Base-by-base conservation (phyloP, 129 eudicot genomes). In the Erigeron canadensis region DNA sequence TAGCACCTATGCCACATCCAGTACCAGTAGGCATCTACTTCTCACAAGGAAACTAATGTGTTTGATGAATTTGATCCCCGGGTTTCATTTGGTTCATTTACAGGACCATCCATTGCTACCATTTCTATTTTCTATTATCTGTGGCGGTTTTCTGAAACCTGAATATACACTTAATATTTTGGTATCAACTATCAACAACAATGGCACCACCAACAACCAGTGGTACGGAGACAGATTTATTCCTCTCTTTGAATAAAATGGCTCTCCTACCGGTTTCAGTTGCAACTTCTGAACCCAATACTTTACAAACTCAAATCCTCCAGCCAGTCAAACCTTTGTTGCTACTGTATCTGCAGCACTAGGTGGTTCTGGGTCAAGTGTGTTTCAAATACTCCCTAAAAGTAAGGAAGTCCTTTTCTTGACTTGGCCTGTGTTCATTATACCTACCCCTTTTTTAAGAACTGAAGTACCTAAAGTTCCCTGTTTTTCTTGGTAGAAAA, bases 11-110 rank as follows among this genome's bases (percentile, higher is more conserved):
- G 4, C 71, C 89, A 22, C 55, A 76, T 8, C 73, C 92, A 13
- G 62, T 76, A 6, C 80, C 83, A 19, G 77, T 64, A 76, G 48
- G 74, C 8, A 66, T 81, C 85, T 69, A 28, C 80, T 67, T 57
- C 70, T 3, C 56, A 73, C 38, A 51, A 65, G 63, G 91, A 80
- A 71, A 78, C 50, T 55, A 85, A 83, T 53, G 82, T 82, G 34
- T 88, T 95, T 83, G 96, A 90, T 76, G 96, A 86, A 66, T 95
- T 95, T 77, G 96, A 95, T 80, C 96, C 97, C 2, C 91, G 90
- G 61, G 89, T 86, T 75, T 75, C 97, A 41, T 83, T 78, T 58
- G 86, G 86, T 77, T 63, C 96, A 45, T 81, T 77, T 86, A 65
- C 88, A 81, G 95, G 96, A 2, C 11, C 41, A 15, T 46, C 19